Conservation (phyloP, 768 basidiomycete species). For the Kwoniella botswanensis region DNA sequence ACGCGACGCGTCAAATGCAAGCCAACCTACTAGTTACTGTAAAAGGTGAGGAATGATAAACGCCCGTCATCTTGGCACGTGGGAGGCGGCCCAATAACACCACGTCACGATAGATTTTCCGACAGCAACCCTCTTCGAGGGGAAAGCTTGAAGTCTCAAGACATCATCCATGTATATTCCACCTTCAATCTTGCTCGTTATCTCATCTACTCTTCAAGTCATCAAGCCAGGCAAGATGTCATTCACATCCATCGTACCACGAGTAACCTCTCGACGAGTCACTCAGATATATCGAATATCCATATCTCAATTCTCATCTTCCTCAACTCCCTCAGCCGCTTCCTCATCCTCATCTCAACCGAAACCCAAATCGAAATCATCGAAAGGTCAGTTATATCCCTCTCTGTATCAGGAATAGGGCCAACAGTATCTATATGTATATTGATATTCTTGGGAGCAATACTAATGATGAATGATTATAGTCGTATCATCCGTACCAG, state of each 20-base stretch:
- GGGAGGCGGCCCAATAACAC: neutral
- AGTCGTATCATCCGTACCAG: slow-evolving; percentile 55
- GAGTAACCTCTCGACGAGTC: neutral
- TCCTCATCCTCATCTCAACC: slow-evolving; percentile 16
- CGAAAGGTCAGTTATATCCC: slow-evolving; percentile 22
- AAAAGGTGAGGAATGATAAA: neutral
- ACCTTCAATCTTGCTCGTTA: no score
- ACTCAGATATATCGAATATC: neutral
- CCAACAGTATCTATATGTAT: no score
- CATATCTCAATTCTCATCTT: slow-evolving; percentile 13
- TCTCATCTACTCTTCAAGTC: neutral
- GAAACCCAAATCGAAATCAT: slow-evolving; percentile 16
- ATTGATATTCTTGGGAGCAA: no score
- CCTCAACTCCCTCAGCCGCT: slow-evolving; percentile 21
- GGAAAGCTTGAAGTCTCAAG: neutral
- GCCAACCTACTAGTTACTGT: neutral
- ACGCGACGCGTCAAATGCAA: neutral
- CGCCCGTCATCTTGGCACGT: neutral
- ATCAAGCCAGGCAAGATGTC: slow-evolving; percentile 4
- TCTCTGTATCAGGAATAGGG: neutral
- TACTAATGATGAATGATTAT: neutral
- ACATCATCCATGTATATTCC: no score
- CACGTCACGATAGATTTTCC: slow-evolving; percentile 4
- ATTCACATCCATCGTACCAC: neutral
- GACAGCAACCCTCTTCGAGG: neutral